phyloP scores from a whole-genome alignment of 2,329 filamentous ascomycete species.

The Talaromyces marneffei region DNA sequence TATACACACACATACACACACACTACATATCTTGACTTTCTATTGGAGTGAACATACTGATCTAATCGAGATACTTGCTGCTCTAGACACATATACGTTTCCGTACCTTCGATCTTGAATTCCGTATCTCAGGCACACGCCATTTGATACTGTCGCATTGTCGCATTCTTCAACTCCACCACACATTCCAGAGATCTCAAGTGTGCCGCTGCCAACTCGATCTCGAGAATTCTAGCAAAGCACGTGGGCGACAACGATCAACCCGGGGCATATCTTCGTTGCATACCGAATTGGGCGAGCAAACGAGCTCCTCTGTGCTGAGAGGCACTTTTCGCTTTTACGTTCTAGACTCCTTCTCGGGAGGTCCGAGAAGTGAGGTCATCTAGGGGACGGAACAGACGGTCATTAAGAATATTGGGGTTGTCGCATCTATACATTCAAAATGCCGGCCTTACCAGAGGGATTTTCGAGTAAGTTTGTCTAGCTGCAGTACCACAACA shows the following conservation, averaged over 20 bases:
- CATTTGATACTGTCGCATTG: not conserved
- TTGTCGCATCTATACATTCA: constrained; percentile 25
- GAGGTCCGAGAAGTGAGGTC: constrained; percentile 36
- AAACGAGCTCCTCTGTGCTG: constrained; percentile 28
- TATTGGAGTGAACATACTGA: not conserved
- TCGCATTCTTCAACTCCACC: not conserved
- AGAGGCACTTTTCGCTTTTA: not conserved
- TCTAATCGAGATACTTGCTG: constrained; percentile 1
- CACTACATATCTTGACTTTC: not conserved
- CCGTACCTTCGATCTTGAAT: not conserved
- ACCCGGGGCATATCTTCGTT: not conserved
- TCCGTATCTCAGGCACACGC: not conserved
- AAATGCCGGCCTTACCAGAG: constrained; percentile 15
- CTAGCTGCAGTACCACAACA: not conserved
- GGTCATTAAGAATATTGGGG: constrained; percentile 24
- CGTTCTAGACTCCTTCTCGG: constrained; percentile 16
- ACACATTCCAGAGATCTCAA: constrained; percentile 1
- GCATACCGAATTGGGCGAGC: not conserved
- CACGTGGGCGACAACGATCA: constrained; percentile 6
- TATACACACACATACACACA: not conserved
- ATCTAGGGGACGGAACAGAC: constrained; percentile 8
- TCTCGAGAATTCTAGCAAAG: not conserved
- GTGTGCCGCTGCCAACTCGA: constrained; percentile 3
- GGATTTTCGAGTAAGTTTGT: constrained; percentile 32
- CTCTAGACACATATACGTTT: not conserved